A percentile compares a stretch with the other conserved stretches of the same genome.
Conservation (phyloP, 371 early-diverging fungal species). For the Rhizopus sp. region DNA sequence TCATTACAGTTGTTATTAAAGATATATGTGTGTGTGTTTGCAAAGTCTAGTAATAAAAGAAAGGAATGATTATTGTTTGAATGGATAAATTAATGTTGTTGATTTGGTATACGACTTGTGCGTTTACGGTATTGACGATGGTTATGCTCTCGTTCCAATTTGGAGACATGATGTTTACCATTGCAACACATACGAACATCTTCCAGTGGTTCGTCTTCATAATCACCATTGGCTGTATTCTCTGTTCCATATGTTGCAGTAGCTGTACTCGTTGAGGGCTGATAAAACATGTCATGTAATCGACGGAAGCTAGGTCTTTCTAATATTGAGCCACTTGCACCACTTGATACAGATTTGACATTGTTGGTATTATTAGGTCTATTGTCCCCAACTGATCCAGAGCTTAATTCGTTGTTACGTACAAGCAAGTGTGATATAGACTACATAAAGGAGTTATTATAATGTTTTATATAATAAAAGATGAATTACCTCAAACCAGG, state of each 20-base stretch:
- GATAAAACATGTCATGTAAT: constrained; percentile 30
- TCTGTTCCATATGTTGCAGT: constrained; percentile 7
- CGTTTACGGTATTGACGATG: constrained; percentile 34
- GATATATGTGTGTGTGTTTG: not conserved
- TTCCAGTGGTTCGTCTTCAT: constrained; percentile 48
- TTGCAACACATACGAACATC: constrained; percentile 59
- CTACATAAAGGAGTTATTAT: constrained; percentile 12
- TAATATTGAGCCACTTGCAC: constrained; percentile 17
- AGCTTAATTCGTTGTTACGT: constrained; percentile 16
- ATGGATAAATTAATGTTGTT: not conserved
- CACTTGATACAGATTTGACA: constrained; percentile 21
- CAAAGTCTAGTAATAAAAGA: not conserved
- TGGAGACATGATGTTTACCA: constrained; percentile 57
- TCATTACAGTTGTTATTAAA: constrained; percentile 1
- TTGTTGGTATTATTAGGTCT: constrained; percentile 1
- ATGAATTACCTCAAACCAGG: constrained; percentile 57
- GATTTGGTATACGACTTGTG: constrained; percentile 12
- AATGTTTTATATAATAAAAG: not conserved
- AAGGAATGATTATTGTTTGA: not conserved
- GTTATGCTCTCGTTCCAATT: constrained; percentile 38
- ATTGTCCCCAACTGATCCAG: constrained; percentile 5
- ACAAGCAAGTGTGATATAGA: constrained; percentile 35
- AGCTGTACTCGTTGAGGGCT: constrained; percentile 9
- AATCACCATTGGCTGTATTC: constrained; percentile 11
- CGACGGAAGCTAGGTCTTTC: constrained; percentile 38